Evolutionary conservation across 805 yeast genomes (phyloP), one percentile per base, ranked within the genome.

Genomic region (Lachancea thermotolerans): DNA sequence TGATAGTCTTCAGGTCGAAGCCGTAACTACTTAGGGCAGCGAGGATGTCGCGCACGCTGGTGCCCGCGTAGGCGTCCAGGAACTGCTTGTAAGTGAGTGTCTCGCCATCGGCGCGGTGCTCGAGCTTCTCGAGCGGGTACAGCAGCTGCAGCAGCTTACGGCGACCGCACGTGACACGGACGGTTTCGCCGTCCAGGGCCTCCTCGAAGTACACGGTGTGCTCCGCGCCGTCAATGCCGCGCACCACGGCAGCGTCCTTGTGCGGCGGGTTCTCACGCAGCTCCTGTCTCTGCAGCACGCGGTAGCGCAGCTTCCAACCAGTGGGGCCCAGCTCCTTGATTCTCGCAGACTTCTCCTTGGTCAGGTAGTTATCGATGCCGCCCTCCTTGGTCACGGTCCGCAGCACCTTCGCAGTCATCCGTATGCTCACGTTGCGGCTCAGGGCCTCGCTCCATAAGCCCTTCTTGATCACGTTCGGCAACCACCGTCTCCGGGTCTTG

Each of bases 351-450:
- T 85, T 87, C 48, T 89, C 95, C 66, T 93, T 93, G 36, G 80
- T 74, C 49, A 93, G 66, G 62, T 93, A 93, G 52, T 81, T 81
- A 61, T 93, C 99, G 46, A 93, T 72, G 4, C 99, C 99, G 50
- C 99, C 99, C 64, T 91, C 98, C 56, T 81, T 86, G 47, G 86
- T 83, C 48, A 93, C 82, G 0, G 97, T 89, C 57, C 82, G 79
- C 59, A 93, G 73, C 5, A 89, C 97, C 48, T 82, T 77, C 4
- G 97, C 77, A 7, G 89, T 81, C 31, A 89, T 79, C 48, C 74
- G 79, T 44, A 87, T 64, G 40, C 70, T 69, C 37, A 89, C 64
- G 34, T 70, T 65, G 53, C 71, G 72, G 47, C 79, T 68, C 56
- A 93, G 72, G 0, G 85, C 69, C 54, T 86, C 95, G 51, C 96